Evolutionary conservation across 805 yeast species (phyloP), one percentile per base, ranked within the genome.

Genomic region (Jamesozyma lodderae): DNA sequence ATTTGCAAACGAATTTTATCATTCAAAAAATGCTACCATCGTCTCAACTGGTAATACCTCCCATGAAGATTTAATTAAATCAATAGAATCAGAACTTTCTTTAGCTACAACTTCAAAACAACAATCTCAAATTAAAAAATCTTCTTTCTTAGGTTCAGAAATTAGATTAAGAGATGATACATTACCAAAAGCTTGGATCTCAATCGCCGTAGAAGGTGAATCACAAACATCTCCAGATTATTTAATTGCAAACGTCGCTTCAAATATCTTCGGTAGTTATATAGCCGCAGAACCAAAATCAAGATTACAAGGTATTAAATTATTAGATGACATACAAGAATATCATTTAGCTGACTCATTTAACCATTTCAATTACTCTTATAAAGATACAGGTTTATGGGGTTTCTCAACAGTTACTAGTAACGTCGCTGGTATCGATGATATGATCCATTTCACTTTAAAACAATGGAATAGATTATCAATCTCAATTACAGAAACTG

Each of bases 391-490:
- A 41, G 92, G 92, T 59, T 72, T 83, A 62, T 83, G 88, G 85
- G 94, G 94, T 60, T 78, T 79, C 68, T 68, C 73, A 62, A 70
- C 84, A 45, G 77, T 73, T 57, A 70, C 79, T 47, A 66, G 79
- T 42, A 75, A 80, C 64, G 60, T 79, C 48, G 62, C 47, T 29
- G 66, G 67, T 52, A 66, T 83, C 49, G 94, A 83, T 63, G 94
- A 83, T 59, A 72, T 81, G 47, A 70, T 78, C 45, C 94, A 83
- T 65, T 83, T 83, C 68, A 70, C 85, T 42, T 69, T 82, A 65
- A 83, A 81, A 65, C 83, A 82, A 70, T 83, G 94, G 92, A 82
- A 81, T 73, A 77, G 92, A 72, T 72, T 81, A 62, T 70, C 88
- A 17, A 67, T 79, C 50, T 78, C 88, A 18, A 66, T 83, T 56